Evolutionary conservation across 257 asterid genomes (phyloP), one percentile per base, ranked within the genome.

Genomic region (Salvia miltiorrhiza): DNA sequence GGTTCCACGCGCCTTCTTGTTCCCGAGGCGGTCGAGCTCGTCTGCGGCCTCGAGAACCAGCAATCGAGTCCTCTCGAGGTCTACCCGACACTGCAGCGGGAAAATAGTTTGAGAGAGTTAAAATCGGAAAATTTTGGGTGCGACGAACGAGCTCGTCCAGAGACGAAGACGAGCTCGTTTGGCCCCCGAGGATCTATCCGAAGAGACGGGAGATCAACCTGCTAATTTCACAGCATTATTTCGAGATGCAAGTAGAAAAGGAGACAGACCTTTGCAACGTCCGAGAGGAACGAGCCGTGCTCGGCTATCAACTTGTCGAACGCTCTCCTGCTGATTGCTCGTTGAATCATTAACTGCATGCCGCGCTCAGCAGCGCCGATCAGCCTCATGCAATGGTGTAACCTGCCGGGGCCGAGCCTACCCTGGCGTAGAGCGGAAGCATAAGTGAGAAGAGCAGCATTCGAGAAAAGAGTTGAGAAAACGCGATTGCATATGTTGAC

Each of bases 351-450:
- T 86, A 90, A 60, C 80, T 84, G 90, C 95, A 93, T 88, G 55
- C 95, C 98, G 11, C 98, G 96, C 77, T 93, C 97, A 14, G 98
- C 98, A 60, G 95, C 93, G 11, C 98, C 98, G 32, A 93, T 88
- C 70, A 86, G 70, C 78, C 98, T 93, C 98, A 93, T 90, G 91
- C 97, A 93, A 77, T 93, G 98, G 81, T 93, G 97, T 77, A 93
- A 67, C 80, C 97, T 86, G 72, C 98, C 98, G 0, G 98, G 98
- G 57, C 98, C 98, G 59, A 93, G 81, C 78, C 98, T 81, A 65
- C 98, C 98, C 98, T 93, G 85, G 67, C 21, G 71, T 60, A 39
- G 57, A 67, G 71, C 14, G 50, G 26, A 61, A 53, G 60, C 54
- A 55, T 7, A 37, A 58, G 59, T 24, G 30, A 9, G 44, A 47